Conservation (phyloP, 2,329 filamentous ascomycete species). For the Ascomycota sp. region DNA sequence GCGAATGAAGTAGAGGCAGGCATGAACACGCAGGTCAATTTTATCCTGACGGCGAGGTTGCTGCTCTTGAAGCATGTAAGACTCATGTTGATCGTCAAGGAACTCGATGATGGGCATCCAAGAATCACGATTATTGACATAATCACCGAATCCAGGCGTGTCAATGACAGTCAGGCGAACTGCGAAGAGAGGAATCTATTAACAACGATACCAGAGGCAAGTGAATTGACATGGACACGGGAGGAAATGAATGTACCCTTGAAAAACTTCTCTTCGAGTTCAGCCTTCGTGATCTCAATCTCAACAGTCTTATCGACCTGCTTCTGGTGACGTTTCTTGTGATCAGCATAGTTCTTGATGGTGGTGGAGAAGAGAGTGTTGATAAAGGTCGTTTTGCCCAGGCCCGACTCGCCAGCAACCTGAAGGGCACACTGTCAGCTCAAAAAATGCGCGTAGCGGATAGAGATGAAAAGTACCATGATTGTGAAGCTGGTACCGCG, state of each 20-base stretch:
- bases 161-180: conserved; percentile 98
- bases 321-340: conserved; percentile 98
- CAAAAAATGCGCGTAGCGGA: not conserved
- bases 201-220: not conserved
- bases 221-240: not conserved
- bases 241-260: conserved; percentile 45
- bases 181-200: conserved; percentile 17
- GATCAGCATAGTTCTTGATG: conserved; percentile 99
- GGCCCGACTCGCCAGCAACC: conserved; percentile 94
- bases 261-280: conserved; percentile 99
- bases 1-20: conserved; percentile 97
- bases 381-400: conserved; percentile 99
- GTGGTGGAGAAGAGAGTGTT: conserved; percentile 99
- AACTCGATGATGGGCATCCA: conserved; percentile 99
- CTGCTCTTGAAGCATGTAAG: conserved; percentile 99
- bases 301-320: conserved; percentile 99
- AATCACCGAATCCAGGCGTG: conserved; percentile 96
- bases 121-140: conserved; percentile 99
- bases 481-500: conserved; percentile 97
- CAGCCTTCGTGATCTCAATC: conserved; percentile 99
- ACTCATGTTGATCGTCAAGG: conserved; percentile 98
- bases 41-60: conserved; percentile 95
- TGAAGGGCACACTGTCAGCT: conserved; percentile 15
- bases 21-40: conserved; percentile 96
- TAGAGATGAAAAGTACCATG: conserved; percentile 45